Evolutionary conservation across 768 basidiomycete genomes (phyloP).

Genomic region (Neoboletus magnificus): DNA sequence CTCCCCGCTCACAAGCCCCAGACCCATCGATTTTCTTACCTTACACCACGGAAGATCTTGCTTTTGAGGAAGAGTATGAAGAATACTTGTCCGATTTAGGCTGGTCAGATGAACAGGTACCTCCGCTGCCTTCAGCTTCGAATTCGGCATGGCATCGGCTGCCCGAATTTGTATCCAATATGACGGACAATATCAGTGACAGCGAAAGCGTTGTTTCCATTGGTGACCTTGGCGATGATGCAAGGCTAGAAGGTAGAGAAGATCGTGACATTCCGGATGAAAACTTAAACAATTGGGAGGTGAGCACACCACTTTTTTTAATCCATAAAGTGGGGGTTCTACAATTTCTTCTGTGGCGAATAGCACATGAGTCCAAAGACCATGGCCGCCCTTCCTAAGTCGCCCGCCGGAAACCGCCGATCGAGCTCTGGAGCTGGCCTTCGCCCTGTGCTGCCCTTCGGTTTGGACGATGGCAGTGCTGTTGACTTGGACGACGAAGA

Average conservation of each 20-base stretch:
- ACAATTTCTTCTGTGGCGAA: neutral
- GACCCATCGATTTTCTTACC: constrained; percentile 83
- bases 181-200: constrained; percentile 88
- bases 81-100: constrained; percentile 90
- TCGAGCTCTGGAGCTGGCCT: constrained; percentile 83
- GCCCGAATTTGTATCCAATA: constrained; percentile 73
- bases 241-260: constrained; percentile 62
- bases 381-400: constrained; percentile 89
- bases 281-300: constrained; percentile 96
- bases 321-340: neutral
- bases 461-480: constrained; percentile 72
- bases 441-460: constrained; percentile 76
- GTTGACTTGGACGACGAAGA: constrained; percentile 73
- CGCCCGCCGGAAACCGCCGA: constrained; percentile 76
- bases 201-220: constrained; percentile 91
- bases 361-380: constrained; percentile 97
- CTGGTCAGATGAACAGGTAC: constrained; percentile 57
- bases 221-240: constrained; percentile 81
- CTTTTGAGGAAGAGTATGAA: constrained; percentile 96
- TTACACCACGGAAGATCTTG: constrained; percentile 90
- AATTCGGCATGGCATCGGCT: constrained; percentile 80
- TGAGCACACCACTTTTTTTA: constrained; percentile 35
- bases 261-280: constrained; percentile 66
- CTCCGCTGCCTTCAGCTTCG: constrained; percentile 33
- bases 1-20: constrained; percentile 80